Conservation (phyloP, 441 rosid genomes). For the Hura crepitans region DNA sequence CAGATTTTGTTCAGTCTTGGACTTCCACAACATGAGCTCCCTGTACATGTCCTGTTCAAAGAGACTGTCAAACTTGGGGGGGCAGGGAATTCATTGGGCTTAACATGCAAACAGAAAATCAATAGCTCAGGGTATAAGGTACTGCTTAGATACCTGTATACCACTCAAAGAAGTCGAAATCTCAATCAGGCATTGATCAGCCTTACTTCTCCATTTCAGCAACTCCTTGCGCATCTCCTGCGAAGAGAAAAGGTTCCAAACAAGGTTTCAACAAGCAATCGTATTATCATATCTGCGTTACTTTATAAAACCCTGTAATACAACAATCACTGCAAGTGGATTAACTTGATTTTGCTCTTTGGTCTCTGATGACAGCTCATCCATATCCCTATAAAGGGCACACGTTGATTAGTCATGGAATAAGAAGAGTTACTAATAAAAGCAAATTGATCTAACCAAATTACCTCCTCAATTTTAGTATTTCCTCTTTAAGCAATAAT, state of each 20-base stretch:
- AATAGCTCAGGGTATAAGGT: not conserved
- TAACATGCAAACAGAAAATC: not conserved
- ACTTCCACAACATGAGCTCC: conserved; percentile 62
- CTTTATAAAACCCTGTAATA: conserved; percentile 8
- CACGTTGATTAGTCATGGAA: conserved; percentile 6
- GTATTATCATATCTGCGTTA: not conserved
- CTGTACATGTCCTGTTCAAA: conserved; percentile 48
- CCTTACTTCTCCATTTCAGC: conserved; percentile 54
- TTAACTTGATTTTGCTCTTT: conserved; percentile 42
- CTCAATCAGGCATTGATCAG: conserved; percentile 51
- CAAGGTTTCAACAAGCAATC: conserved; percentile 19
- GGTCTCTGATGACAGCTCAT: conserved; percentile 43
- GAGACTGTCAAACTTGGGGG: conserved; percentile 6
- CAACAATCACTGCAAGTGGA: conserved; percentile 49
- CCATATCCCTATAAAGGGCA: conserved; percentile 49
- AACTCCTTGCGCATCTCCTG: conserved; percentile 59
- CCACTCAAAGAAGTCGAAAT: conserved; percentile 61
- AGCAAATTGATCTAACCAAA: conserved; percentile 5
- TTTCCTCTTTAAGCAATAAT: conserved; percentile 55
- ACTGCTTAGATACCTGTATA: conserved; percentile 51
- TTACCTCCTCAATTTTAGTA: conserved; percentile 68
- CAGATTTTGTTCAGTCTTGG: conserved; percentile 59
- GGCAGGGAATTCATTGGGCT: not conserved
- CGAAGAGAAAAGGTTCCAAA: conserved; percentile 16
- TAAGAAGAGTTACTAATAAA: not conserved